Percentiles rank a stretch among this genome's conserved stretches.
Conservation (phyloP, 257 asterid species). For the Ehretia macrophylla region DNA sequence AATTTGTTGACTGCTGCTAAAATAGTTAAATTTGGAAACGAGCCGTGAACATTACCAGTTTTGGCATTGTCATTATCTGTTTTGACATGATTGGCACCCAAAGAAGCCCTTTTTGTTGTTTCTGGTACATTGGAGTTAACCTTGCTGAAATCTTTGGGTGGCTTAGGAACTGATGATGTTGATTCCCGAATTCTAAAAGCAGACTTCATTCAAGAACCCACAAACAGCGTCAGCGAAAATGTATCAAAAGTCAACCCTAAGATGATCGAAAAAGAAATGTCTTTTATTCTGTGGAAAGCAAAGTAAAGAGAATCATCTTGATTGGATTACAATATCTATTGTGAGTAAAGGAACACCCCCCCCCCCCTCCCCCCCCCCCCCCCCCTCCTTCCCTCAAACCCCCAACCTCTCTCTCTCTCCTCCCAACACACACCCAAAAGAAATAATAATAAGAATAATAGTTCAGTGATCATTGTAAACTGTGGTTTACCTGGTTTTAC, state of each 20-base stretch:
- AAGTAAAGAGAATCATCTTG: too few relatives aligned
- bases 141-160: slow-evolving; percentile 43
- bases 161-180: slow-evolving; percentile 36
- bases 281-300: too few relatives aligned
- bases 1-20: background rate
- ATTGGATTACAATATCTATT: too few relatives aligned
- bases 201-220: slow-evolving; percentile 32
- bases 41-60: slow-evolving; percentile 33
- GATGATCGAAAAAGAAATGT: background rate
- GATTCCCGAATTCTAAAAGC: slow-evolving; percentile 33
- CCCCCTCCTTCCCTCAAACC: too few relatives aligned
- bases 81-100: slow-evolving; percentile 46
- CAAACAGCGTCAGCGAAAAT: slow-evolving; percentile 16
- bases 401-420: too few relatives aligned
- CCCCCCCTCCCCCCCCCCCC: too few relatives aligned
- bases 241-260: background rate
- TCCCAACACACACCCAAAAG: too few relatives aligned
- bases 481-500: background rate
- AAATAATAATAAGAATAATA: too few relatives aligned
- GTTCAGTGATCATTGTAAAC: background rate
- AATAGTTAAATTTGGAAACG: background rate
- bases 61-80: slow-evolving; percentile 41
- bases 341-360: too few relatives aligned
- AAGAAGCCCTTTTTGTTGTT: slow-evolving; percentile 51
- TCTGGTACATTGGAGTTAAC: slow-evolving; percentile 33